These are phyloP conservation scores for Exserohilum turcica DNA, from an alignment of 2,329 filamentous ascomycete species.

Conservation along the genomic window DNA sequence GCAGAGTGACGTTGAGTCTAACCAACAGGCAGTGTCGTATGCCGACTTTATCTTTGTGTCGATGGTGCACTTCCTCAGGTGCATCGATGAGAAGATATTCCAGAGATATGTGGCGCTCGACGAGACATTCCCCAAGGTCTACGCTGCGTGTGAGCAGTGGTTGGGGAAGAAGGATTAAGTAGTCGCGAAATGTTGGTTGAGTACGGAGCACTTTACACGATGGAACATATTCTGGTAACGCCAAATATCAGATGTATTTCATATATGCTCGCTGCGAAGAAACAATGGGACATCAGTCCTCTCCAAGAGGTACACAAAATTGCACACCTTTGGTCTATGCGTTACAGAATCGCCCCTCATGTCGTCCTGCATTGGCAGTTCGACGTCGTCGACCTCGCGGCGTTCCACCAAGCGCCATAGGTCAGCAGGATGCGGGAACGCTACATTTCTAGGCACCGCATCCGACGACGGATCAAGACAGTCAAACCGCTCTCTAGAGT, in stretches of 20 bases:
- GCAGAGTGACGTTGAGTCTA: background rate
- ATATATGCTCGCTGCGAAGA: constrained; percentile 17
- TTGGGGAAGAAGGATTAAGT: constrained; percentile 46
- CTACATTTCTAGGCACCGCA: constrained; percentile 31
- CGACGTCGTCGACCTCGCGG: constrained; percentile 37
- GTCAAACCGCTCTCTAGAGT: constrained; percentile 48
- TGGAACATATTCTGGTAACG: too few relatives aligned
- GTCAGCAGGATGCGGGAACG: constrained; percentile 45
- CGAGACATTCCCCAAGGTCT: constrained; percentile 41
- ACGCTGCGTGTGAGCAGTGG: constrained; percentile 50
- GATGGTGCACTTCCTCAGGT: constrained; percentile 53
- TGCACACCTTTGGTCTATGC: constrained; percentile 44
- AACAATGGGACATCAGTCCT: constrained; percentile 41
- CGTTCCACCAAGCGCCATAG: constrained; percentile 47
- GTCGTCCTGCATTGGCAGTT: constrained; percentile 18
- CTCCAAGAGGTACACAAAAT: constrained; percentile 49
- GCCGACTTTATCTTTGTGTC: constrained; percentile 60
- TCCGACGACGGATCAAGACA: constrained; percentile 27
- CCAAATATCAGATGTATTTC: too few relatives aligned
- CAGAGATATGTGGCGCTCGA: constrained; percentile 50
- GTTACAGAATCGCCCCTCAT: constrained; percentile 20
- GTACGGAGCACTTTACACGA: too few relatives aligned
- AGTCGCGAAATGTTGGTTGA: too few relatives aligned
- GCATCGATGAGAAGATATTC: constrained; percentile 46
- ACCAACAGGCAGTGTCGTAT: constrained; percentile 41